phyloP scores from a whole-genome alignment of 176 grass and related monocot species.

The Rhynchospora pubera region DNA sequence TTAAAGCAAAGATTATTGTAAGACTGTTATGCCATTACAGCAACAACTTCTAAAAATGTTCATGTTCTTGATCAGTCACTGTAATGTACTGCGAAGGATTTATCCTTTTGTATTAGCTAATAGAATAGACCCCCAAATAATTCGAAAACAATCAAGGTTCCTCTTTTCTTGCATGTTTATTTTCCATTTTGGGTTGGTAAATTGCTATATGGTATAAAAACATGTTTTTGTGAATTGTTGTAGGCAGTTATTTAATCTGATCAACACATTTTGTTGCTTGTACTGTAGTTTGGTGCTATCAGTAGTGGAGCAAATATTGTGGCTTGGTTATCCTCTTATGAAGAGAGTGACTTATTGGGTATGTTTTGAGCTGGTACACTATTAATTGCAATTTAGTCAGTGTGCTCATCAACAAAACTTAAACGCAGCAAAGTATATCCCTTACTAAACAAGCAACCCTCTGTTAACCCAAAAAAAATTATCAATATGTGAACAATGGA shows the following conservation, averaged over 20 bases:
- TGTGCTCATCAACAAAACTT: neutral
- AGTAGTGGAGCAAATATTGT: neutral
- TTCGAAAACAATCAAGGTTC: neutral
- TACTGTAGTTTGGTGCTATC: neutral
- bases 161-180: neutral
- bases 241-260: no score
- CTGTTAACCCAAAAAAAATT: no score
- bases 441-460: neutral
- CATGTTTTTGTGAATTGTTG: no score
- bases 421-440: neutral
- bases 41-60: neutral
- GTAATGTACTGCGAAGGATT: no score
- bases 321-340: slow-evolving; percentile 40
- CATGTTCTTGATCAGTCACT: neutral
- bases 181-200: neutral
- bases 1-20: neutral
- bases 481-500: no score
- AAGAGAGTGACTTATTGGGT: slow-evolving; percentile 49
- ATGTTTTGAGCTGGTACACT: neutral
- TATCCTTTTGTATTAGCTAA: no score
- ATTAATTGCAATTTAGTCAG: neutral
- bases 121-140: no score
- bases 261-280: neutral
- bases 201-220: no score
- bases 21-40: neutral